Evolutionary conservation across 2,329 filamentous ascomycete species (phyloP).

Genomic region (Cladophialophora yegresii): DNA sequence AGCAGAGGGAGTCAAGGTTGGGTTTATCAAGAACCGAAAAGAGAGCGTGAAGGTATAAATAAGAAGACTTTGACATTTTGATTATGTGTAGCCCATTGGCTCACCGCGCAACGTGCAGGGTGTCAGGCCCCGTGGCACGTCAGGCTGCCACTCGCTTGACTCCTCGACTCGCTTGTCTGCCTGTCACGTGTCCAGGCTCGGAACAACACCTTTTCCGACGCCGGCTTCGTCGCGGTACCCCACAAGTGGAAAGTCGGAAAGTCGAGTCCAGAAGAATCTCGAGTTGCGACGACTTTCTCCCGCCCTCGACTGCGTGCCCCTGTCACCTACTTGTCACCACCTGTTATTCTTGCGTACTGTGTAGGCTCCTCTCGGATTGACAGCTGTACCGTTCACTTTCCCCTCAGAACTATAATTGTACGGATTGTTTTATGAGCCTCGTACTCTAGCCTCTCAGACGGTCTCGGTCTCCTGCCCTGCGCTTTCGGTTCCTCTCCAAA

Average conservation of each 20-base stretch:
- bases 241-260: not conserved
- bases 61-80: no score
- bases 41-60: not conserved
- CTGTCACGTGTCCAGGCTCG: not conserved
- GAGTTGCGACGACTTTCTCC: not conserved
- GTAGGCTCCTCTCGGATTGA: slow-evolving; percentile 1
- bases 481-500: slow-evolving; percentile 25
- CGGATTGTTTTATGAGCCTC: slow-evolving; percentile 22
- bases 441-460: slow-evolving; percentile 14
- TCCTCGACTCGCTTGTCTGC: no score
- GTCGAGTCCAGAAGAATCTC: slow-evolving; percentile 5
- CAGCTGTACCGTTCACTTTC: slow-evolving; percentile 1
- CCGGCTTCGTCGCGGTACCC: not conserved
- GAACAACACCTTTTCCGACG: not conserved
- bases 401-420: not conserved
- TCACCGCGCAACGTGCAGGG: no score
- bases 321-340: not conserved
- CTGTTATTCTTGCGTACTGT: not conserved
- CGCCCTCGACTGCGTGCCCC: not conserved
- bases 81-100: no score
- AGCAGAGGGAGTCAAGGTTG: slow-evolving; percentile 35
- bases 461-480: slow-evolving; percentile 29
- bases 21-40: slow-evolving; percentile 31
- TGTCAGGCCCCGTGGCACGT: no score
- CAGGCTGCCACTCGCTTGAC: no score